Evolutionary conservation across 2,329 filamentous ascomycete genomes (phyloP).

Genomic region (Ophiocordyceps sinensis): DNA sequence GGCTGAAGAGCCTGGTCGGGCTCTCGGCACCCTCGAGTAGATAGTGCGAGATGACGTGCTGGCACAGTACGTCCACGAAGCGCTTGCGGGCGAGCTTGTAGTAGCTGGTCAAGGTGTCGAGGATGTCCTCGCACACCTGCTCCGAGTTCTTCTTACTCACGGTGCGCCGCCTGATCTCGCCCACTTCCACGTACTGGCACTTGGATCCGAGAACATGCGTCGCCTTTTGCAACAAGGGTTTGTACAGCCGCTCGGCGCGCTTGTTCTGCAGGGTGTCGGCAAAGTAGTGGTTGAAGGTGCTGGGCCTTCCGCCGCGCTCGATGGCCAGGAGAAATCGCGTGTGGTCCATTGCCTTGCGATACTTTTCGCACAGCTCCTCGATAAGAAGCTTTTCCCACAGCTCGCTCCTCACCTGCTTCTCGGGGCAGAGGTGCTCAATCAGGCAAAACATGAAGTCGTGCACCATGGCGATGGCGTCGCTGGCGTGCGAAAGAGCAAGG

Average conservation of each 20-base stretch:
- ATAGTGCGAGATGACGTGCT: conserved; percentile 40
- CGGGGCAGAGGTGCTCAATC: conserved; percentile 26
- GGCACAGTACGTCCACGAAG: conserved; percentile 48
- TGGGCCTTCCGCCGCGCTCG: conserved; percentile 28
- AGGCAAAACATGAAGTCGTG: conserved; percentile 35
- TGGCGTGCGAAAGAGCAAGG: conserved; percentile 33
- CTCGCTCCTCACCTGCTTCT: conserved; percentile 24
- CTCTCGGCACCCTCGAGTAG: conserved; percentile 33
- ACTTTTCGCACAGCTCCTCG: conserved; percentile 28
- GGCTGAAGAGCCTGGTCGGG: conserved; percentile 37
- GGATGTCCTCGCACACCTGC: conserved; percentile 33
- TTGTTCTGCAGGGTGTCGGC: conserved; percentile 19
- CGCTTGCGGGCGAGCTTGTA: conserved; percentile 46
- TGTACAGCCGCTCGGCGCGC: conserved; percentile 4
- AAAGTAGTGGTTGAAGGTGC: conserved; percentile 40
- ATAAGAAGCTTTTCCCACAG: conserved; percentile 28
- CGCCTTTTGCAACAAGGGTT: background rate
- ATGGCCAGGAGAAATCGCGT: conserved; percentile 35
- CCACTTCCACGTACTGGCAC: background rate
- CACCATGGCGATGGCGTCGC: conserved; percentile 32
- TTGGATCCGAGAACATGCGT: background rate
- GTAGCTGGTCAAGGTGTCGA: conserved; percentile 45
- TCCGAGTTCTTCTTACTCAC: conserved; percentile 9
- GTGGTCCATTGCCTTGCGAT: conserved; percentile 32
- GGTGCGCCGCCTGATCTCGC: background rate